These are phyloP conservation scores for Blastobotrys proliferans DNA, from an alignment of 1,139 yeast genomes.

Conservation along the genomic window DNA sequence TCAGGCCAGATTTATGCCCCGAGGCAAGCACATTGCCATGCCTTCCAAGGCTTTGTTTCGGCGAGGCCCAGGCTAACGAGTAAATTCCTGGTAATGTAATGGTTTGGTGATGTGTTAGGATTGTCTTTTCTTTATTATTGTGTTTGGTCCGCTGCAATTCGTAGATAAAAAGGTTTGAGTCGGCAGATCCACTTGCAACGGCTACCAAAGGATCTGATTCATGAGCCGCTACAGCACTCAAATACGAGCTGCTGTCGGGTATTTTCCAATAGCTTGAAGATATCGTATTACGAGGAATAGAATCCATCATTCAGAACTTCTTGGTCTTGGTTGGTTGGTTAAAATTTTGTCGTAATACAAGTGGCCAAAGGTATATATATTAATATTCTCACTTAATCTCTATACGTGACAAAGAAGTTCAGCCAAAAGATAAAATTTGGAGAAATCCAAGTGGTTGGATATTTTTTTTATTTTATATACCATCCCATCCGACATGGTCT, in stretches of 20 bases:
- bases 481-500: too few relatives aligned
- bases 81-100: slow-evolving; percentile 66
- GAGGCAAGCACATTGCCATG: slow-evolving; percentile 48
- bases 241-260: slow-evolving; percentile 54
- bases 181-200: slow-evolving; percentile 54
- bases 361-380: too few relatives aligned
- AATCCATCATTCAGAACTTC: too few relatives aligned
- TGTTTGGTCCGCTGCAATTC: slow-evolving; percentile 40
- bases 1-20: slow-evolving; percentile 68
- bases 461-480: too few relatives aligned
- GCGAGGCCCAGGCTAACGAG: slow-evolving; percentile 59
- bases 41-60: slow-evolving; percentile 33
- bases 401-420: too few relatives aligned
- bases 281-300: slow-evolving; percentile 7
- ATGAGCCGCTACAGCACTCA: slow-evolving; percentile 55
- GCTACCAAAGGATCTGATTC: slow-evolving; percentile 49
- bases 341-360: too few relatives aligned
- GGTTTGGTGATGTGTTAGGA: slow-evolving; percentile 69
- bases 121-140: slow-evolving; percentile 7
- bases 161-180: slow-evolving; percentile 60
- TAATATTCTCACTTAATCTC: too few relatives aligned
- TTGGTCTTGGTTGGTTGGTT: too few relatives aligned
- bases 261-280: slow-evolving; percentile 55
- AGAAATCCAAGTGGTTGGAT: too few relatives aligned
- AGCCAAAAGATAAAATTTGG: too few relatives aligned